These are phyloP conservation scores for Ramaria sp. DNA, from an alignment of 768 basidiomycete species.

Conservation along the genomic window DNA sequence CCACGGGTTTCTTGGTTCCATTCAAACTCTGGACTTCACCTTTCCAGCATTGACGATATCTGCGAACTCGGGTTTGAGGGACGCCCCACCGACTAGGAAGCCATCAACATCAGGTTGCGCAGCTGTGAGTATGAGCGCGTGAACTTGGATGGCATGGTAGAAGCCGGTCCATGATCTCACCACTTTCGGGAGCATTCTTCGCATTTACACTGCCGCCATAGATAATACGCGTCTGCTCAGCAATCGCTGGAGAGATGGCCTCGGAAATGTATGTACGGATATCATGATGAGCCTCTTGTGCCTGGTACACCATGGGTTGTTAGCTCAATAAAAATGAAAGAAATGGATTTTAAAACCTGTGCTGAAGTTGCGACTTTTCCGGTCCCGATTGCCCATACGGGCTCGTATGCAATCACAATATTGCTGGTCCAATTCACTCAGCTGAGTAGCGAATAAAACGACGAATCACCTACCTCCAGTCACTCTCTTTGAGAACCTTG, in stretches of 20 bases:
- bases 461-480: slow-evolving; percentile 64
- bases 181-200: slow-evolving; percentile 78
- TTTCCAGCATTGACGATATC: slow-evolving; percentile 74
- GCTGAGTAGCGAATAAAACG: not conserved
- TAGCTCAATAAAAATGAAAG: not conserved
- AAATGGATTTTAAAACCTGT: slow-evolving; percentile 15
- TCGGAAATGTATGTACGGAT: slow-evolving; percentile 66
- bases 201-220: slow-evolving; percentile 94
- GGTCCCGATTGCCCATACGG: slow-evolving; percentile 98
- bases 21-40: slow-evolving; percentile 8
- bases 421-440: slow-evolving; percentile 36
- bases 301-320: slow-evolving; percentile 34
- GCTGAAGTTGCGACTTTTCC: slow-evolving; percentile 86
- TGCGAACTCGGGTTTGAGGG: slow-evolving; percentile 94
- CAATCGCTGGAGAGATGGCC: slow-evolving; percentile 57
- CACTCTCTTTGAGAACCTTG: slow-evolving; percentile 42
- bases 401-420: slow-evolving; percentile 92
- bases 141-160: not conserved
- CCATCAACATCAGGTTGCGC: slow-evolving; percentile 82
- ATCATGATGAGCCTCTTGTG: slow-evolving; percentile 82
- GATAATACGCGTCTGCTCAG: slow-evolving; percentile 72
- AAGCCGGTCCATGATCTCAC: slow-evolving; percentile 33
- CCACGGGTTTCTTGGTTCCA: too few species aligned
- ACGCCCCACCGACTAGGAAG: slow-evolving; percentile 96
- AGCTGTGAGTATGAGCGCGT: slow-evolving; percentile 32